Conservation (phyloP, 352 stramenopile genomes). For the Globisporangium acanthophoron region DNA sequence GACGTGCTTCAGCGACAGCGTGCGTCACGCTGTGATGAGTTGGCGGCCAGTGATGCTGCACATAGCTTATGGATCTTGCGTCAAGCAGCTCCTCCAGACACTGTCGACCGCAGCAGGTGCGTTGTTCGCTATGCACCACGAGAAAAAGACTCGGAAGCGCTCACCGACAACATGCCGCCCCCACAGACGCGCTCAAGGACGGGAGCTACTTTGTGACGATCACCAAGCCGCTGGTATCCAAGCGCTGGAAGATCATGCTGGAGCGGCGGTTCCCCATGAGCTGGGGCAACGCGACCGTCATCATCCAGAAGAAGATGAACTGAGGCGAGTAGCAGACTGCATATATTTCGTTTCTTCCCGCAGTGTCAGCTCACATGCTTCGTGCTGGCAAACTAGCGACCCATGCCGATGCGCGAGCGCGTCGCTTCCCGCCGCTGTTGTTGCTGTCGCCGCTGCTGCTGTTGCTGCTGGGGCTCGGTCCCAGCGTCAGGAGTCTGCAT, state of each 20-base stretch:
- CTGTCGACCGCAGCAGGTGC: constrained; percentile 15
- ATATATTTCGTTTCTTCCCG: no score
- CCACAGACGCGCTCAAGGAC: constrained; percentile 31
- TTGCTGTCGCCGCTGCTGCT: constrained; percentile 18
- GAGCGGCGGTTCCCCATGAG: constrained; percentile 68
- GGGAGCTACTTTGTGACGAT: constrained; percentile 58
- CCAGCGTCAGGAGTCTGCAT: constrained; percentile 6
- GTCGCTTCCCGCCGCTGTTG: constrained; percentile 22
- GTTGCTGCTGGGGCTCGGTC: constrained; percentile 18
- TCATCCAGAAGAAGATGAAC: constrained; percentile 54
- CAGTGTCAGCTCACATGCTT: no score
- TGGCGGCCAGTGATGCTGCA: not conserved
- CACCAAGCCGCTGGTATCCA: constrained; percentile 52
- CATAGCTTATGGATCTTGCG: not conserved
- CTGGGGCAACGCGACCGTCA: constrained; percentile 53
- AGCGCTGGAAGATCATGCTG: constrained; percentile 47
- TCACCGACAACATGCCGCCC: not conserved
- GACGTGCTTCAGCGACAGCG: constrained; percentile 67
- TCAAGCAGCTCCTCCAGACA: constrained; percentile 23
- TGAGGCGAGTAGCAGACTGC: not conserved
- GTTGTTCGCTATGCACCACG: no score
- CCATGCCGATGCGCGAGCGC: constrained; percentile 29
- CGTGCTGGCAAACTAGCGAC: constrained; percentile 8
- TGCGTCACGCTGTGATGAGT: constrained; percentile 11
- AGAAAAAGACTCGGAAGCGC: not conserved